These are phyloP conservation scores for Spergularia azorica DNA, from an alignment of 179 eudicot species.

Conservation along the genomic window DNA sequence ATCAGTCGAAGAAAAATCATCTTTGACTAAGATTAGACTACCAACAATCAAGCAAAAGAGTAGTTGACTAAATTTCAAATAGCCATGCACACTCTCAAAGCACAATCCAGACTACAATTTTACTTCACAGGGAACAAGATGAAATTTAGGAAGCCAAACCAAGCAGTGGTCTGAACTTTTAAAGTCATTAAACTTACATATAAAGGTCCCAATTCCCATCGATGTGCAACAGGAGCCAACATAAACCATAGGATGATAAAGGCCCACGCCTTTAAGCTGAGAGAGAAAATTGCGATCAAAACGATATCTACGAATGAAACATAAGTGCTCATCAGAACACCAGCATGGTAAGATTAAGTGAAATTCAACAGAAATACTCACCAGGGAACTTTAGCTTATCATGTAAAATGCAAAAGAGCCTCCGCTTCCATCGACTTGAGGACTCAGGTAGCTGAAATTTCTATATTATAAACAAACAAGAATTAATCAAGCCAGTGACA, in stretches of 20 bases:
- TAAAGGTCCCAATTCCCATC: conserved; percentile 82
- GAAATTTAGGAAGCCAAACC: background rate
- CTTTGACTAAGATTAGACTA: background rate
- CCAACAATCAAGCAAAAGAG: background rate
- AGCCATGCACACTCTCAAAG: background rate
- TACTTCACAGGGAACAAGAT: background rate
- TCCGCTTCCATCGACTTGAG: conserved; percentile 74
- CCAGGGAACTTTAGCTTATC: conserved; percentile 85
- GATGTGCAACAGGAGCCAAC: conserved; percentile 90
- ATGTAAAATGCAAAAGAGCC: conserved; percentile 54
- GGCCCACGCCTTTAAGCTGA: conserved; percentile 80
- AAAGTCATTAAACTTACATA: conserved; percentile 59
- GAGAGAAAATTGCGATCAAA: conserved; percentile 87
- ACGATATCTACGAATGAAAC: conserved; percentile 64
- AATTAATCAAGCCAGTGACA: conserved; percentile 14
- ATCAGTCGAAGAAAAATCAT: no score
- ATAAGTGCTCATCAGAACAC: conserved; percentile 34
- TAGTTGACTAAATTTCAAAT: background rate
- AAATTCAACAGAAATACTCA: conserved; percentile 34
- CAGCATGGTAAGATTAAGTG: background rate
- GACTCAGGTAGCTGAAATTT: conserved; percentile 86
- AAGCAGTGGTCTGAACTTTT: background rate
- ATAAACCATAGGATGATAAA: conserved; percentile 71
- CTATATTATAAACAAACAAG: conserved; percentile 37
- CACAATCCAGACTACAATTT: background rate